phyloP scores from a whole-genome alignment of 2,329 filamentous ascomycete species.

The Verticillium alfalfae region DNA sequence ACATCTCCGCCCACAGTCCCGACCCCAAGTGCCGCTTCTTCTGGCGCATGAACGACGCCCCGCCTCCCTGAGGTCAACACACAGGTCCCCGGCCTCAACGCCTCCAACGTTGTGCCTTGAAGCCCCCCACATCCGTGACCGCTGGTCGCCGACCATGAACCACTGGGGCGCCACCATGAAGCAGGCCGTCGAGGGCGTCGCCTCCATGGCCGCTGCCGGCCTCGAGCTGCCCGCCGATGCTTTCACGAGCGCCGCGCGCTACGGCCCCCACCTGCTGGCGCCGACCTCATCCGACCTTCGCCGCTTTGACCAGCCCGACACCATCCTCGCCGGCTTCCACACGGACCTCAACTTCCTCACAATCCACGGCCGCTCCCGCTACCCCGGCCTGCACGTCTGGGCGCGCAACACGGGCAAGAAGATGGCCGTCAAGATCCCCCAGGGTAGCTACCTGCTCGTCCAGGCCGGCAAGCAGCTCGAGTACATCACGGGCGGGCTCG shows the following conservation, averaged over 20 bases:
- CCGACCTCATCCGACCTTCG: conserved; percentile 53
- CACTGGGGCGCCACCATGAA: conserved; percentile 57
- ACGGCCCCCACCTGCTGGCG: conserved; percentile 57
- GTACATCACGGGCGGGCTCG: conserved; percentile 53
- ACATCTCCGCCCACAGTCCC: conserved; percentile 49
- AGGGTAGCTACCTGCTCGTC: conserved; percentile 52
- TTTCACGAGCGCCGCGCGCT: conserved; percentile 49
- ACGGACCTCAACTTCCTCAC: conserved; percentile 61
- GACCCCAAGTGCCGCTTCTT: conserved; percentile 61
- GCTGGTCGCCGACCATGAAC: conserved; percentile 51
- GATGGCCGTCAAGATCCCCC: conserved; percentile 54
- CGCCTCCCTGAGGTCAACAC: conserved; percentile 43
- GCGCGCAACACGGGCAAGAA: conserved; percentile 56
- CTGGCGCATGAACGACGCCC: conserved; percentile 51
- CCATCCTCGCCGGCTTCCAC: conserved; percentile 58
- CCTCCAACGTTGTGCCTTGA: conserved; percentile 47
- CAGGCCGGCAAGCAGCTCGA: conserved; percentile 60
- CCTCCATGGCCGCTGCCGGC: conserved; percentile 54
- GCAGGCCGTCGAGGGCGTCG: conserved; percentile 49
- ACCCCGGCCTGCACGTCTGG: conserved; percentile 58
- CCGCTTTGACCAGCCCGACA: conserved; percentile 47
- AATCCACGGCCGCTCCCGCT: conserved; percentile 58
- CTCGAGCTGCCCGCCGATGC: conserved; percentile 45
- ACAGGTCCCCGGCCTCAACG: conserved; percentile 49
- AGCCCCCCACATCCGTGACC: conserved; percentile 38